phyloP scores from a whole-genome alignment of 1,284 basidiomycete species.

The Cerrena zonata region DNA sequence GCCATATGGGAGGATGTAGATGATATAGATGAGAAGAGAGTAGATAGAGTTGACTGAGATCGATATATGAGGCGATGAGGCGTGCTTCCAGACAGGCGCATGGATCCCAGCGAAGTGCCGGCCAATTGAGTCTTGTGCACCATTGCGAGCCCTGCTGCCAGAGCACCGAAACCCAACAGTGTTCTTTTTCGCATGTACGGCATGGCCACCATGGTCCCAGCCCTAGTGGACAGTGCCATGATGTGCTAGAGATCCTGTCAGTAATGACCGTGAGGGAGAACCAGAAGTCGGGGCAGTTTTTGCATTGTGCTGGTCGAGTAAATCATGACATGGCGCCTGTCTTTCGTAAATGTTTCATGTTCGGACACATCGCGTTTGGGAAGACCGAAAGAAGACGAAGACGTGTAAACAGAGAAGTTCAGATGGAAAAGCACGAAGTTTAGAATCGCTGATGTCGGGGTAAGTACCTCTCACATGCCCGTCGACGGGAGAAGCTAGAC shows the following conservation, averaged over 20 bases:
- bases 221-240: not conserved
- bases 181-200: conserved; percentile 1
- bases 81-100: conserved; percentile 5
- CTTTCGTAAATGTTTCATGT: no score
- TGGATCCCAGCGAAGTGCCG: not conserved
- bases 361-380: no score
- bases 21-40: conserved; percentile 16
- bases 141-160: conserved; percentile 7
- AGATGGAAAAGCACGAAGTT: no score
- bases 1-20: conserved; percentile 33
- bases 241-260: not conserved
- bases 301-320: no score
- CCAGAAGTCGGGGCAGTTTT: no score
- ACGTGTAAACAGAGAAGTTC: no score
- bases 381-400: no score
- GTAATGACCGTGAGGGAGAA: not conserved
- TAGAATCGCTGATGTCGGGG: no score
- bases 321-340: no score
- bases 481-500: no score
- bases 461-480: no score
- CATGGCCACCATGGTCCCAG: not conserved
- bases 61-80: conserved; percentile 9
- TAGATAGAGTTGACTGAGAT: conserved; percentile 16
- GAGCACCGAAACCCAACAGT: conserved; percentile 4
- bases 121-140: not conserved